phyloP scores from a whole-genome alignment of 495 filamentous ascomycete species.

The Geoglossum glabrum region DNA sequence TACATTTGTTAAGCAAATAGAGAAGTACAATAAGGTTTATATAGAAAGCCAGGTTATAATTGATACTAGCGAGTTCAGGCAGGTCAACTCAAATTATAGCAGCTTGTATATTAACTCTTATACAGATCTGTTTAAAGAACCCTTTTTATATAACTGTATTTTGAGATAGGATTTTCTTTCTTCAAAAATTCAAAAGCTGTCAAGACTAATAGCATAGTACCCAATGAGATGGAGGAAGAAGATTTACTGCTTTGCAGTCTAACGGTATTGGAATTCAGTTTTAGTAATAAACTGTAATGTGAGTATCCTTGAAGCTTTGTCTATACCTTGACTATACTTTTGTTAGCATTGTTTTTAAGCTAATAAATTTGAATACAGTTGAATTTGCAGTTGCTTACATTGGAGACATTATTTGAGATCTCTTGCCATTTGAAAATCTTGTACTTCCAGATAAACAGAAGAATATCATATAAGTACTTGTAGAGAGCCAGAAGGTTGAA shows the following conservation, averaged over 20 bases:
- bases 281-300: conserved; percentile 17
- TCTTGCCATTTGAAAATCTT: background rate
- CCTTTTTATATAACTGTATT: background rate
- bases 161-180: no score
- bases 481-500: background rate
- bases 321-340: conserved; percentile 5
- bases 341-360: background rate
- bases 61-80: background rate
- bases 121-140: background rate
- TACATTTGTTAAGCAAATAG: background rate
- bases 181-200: background rate
- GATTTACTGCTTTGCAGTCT: conserved; percentile 15
- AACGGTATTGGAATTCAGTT: conserved; percentile 14
- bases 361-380: conserved; percentile 9
- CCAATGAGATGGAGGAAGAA: conserved; percentile 11
- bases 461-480: conserved; percentile 4
- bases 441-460: background rate
- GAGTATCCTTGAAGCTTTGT: conserved; percentile 1
- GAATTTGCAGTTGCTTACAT: conserved; percentile 19
- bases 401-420: conserved; percentile 16
- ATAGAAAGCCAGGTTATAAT: background rate
- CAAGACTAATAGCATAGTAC: conserved; percentile 9
- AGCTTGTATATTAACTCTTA: background rate
- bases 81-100: background rate
- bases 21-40: background rate